phyloP scores from a whole-genome alignment of 108 stramenopile species.

The Bacterosira constricta region DNA sequence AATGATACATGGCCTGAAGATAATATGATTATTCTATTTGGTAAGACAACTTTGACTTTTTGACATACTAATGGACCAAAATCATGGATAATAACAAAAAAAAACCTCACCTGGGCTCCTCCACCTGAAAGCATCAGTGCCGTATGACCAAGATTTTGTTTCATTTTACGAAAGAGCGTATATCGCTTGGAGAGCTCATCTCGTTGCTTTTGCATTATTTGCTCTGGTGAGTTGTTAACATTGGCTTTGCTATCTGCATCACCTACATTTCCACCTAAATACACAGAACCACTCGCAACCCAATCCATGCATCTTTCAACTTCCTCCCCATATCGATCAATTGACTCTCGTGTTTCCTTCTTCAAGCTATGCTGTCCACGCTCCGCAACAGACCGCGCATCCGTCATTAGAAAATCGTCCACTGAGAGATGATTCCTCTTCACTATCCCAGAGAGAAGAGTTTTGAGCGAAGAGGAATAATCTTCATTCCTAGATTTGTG shows the following conservation, averaged over 20 bases:
- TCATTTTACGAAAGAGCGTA: conserved; percentile 76
- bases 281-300: conserved; percentile 54
- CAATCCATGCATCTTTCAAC: conserved; percentile 74
- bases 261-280: conserved; percentile 12
- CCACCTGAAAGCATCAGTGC: conserved; percentile 92
- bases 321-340: conserved; percentile 73
- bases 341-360: conserved; percentile 60
- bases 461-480: conserved; percentile 59
- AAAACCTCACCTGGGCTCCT: too few relatives aligned
- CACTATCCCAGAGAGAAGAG: conserved; percentile 74
- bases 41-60: too few relatives aligned
- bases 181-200: conserved; percentile 70
- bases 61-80: too few relatives aligned
- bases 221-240: neutral
- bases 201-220: conserved; percentile 32
- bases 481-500: conserved; percentile 24
- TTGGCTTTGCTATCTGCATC: neutral
- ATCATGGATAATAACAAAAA: too few relatives aligned
- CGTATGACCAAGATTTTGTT: conserved; percentile 89
- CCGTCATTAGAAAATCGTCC: conserved; percentile 76
- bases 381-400: conserved; percentile 76
- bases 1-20: conserved; percentile 95
- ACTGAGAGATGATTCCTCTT: conserved; percentile 92
- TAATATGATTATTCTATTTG: too few relatives aligned
- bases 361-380: conserved; percentile 68